Conservation (phyloP, 148 eudicot genomes). For the Nepenthes mirabilis region DNA sequence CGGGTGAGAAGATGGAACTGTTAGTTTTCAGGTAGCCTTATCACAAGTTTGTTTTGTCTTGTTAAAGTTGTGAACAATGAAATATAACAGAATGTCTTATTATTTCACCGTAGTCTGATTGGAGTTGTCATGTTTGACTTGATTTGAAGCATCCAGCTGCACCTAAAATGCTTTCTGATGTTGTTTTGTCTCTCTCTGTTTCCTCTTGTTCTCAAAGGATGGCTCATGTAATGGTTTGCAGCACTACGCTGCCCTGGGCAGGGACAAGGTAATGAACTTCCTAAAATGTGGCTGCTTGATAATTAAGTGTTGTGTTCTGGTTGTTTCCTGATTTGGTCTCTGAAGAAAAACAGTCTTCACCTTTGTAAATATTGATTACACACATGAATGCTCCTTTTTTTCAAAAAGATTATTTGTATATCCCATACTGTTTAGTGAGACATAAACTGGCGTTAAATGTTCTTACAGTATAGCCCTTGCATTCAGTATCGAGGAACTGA, state of each 20-base stretch:
- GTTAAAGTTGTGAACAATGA: background rate
- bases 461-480: too few relatives aligned
- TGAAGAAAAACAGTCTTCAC: background rate
- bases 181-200: background rate
- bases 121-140: background rate
- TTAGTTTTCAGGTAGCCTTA: background rate
- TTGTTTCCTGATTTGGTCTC: background rate
- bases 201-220: constrained; percentile 31
- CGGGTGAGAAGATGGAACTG: background rate
- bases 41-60: background rate
- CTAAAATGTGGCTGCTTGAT: background rate
- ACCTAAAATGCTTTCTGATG: constrained; percentile 1
- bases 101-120: background rate
- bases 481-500: too few relatives aligned
- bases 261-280: constrained; percentile 72
- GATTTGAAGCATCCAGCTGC: background rate
- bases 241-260: constrained; percentile 98
- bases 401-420: too few relatives aligned
- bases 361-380: too few relatives aligned
- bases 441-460: too few relatives aligned
- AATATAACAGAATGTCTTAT: background rate
- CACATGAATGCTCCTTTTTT: too few relatives aligned
- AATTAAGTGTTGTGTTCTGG: background rate
- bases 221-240: constrained; percentile 98
- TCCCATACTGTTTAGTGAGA: too few relatives aligned